These are phyloP conservation scores for Danielia oregonensis DNA, from an alignment of 805 yeast genomes.

Conservation along the genomic window DNA sequence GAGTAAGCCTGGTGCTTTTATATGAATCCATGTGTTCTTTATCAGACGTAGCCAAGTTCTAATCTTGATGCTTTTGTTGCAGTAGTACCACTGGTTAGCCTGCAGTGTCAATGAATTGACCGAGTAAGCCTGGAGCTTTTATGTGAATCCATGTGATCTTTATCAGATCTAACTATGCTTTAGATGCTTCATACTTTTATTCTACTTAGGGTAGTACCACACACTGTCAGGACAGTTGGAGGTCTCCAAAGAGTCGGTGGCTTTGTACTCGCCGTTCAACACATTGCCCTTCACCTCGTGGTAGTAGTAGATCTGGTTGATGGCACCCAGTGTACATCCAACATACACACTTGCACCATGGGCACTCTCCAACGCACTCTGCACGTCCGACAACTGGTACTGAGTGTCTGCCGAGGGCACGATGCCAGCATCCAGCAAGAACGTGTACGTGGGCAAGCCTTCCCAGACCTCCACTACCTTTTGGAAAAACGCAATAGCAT, in stretches of 20 bases:
- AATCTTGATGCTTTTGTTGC: background rate
- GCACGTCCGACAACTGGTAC: conserved; percentile 54
- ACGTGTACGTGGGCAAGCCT: conserved; percentile 61
- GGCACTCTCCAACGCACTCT: conserved; percentile 46
- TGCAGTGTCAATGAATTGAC: conserved; percentile 94
- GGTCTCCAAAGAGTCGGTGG: conserved; percentile 4
- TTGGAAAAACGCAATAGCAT: conserved; percentile 68
- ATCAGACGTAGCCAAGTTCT: too few species aligned
- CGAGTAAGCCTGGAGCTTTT: too few species aligned
- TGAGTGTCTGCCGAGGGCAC: conserved; percentile 56
- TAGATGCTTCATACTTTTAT: background rate
- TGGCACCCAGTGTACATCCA: conserved; percentile 49
- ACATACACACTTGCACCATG: conserved; percentile 58
- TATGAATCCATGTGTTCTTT: too few species aligned
- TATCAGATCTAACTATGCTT: too few species aligned
- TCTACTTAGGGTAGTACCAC: conserved; percentile 8
- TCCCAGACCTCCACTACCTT: conserved; percentile 56
- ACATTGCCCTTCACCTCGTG: conserved; percentile 73
- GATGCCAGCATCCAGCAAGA: conserved; percentile 67
- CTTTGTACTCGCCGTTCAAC: conserved; percentile 51
- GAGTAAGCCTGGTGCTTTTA: too few species aligned
- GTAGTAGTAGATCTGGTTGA: conserved; percentile 77
- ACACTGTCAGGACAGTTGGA: conserved; percentile 6
- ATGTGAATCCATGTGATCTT: too few species aligned
- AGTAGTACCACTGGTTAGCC: conserved; percentile 46